Evolutionary conservation across 495 filamentous ascomycete species (phyloP), one percentile per base, ranked within the genome.

Genomic region (Pseudomonodictys pantanalensis): DNA sequence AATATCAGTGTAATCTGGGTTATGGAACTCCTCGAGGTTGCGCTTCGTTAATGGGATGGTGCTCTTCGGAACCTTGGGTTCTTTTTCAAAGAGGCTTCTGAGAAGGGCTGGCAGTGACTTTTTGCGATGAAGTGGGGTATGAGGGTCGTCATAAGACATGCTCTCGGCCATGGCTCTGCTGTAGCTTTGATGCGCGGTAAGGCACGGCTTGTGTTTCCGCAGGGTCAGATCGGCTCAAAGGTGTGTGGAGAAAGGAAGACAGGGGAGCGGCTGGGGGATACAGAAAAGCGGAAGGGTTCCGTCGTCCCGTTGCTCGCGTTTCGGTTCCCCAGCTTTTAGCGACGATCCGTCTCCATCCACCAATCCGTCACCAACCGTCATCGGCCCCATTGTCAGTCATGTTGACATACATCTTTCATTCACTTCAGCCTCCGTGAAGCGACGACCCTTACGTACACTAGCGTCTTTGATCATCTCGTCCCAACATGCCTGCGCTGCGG

Each of bases 401-500:
- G 32, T 35, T 7, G 32, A 35, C 7, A 7, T 15, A 15, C 38
- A 15, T 41, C 15, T 41, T 12, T 3, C 25, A 6, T 12, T 18
- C 45, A 28, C 23, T 52, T 29, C 20, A 53, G 2, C 50, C 50
- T 53, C 50, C 50, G 2, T 53, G 32, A 29, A 53, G 3, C 15
- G 23, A 12, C 17, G 20, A 23, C 4, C 30, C 18, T 24, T 22
- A 20, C n/a, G 32, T 41, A 22, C 41, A 18, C 25, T 12, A 6
- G n/a, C 18, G 18, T 29, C 39, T 28, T 22, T 30, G 22, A 23
- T 3, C 23, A 28, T 46, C 17, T 18, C 60, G 12, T 10, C 47
- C 11, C 44, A 75, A 35, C 49, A 86, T 86, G 84, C 70, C 80
- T 58, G 76, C 83, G 20, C 56, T 72, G 22, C 63, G 56, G 38